Base-by-base conservation (phyloP, 345 rosid species). In the Brassica incana region DNA sequence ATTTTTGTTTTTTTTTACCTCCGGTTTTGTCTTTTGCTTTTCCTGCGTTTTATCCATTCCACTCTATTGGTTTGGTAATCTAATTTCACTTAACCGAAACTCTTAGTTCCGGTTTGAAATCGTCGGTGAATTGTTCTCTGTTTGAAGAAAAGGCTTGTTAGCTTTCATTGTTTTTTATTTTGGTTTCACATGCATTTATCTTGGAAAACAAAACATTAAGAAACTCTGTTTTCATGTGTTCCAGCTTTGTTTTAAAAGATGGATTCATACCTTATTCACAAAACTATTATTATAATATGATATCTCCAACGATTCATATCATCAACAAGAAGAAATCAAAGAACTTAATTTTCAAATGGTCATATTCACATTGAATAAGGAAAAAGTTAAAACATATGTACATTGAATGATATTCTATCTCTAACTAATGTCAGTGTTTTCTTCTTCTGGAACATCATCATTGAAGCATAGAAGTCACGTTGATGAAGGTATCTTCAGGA, bases 401-500 rank as follows among this genome's bases (percentile, higher is more conserved):
- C 62, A 74, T 1, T 3, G 20, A 48, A 66, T 20, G 8, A 20
- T 20, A 12, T 14, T 32, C 20, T 33, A 11, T 54, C 27, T 75
- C 62, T 74, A 45, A 62, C 30, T 58, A 59, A 3, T 59, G 30
- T 11, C 30, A 52, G 54, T 33, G 5, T 50, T 23, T 79, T 86
- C 80, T 76, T 86, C 32, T 83, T 69, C 2, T 48, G 18, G 11
- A 33, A 74, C 18, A 82, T 54, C 73, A 35, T 64, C 78, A 6
- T 9, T 60, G 60, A 7, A 85, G 61, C 52, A 71, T 45, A 8
- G 86, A 85, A 52, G 84, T 85, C 59, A 86, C 65, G 32, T 35
- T 40, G 38, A 81, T 3, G 83, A 88, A 89, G 0, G 69, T 72
- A 5, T 87, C 85, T 78, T 85, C 85, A 8, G 72, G 67, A 79